Evolutionary conservation across 345 rosid genomes (phyloP).

Genomic region (Syzygium aromaticum): DNA sequence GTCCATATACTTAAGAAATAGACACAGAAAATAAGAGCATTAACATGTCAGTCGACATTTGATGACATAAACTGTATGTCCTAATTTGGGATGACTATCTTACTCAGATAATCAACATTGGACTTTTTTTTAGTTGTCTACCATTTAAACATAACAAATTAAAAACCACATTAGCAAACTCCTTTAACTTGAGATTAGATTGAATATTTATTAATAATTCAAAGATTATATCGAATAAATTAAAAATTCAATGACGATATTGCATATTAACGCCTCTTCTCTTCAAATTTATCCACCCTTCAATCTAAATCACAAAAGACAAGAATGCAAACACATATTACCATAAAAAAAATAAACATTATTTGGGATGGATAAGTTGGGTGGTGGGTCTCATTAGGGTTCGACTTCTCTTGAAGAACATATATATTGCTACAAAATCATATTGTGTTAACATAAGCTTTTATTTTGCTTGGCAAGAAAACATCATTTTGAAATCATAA

Average conservation of each 20-base stretch:
- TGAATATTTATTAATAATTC: fast-evolving
- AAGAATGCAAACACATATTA: background rate
- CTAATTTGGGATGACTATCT: background rate
- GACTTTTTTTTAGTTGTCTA: background rate
- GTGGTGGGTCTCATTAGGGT: background rate
- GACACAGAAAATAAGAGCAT: too few relatives aligned
- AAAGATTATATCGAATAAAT: fast-evolving
- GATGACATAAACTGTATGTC: background rate
- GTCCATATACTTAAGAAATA: background rate
- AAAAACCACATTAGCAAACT: fast-evolving
- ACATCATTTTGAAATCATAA: background rate
- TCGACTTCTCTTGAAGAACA: background rate
- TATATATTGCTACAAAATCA: too few relatives aligned
- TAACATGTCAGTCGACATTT: background rate
- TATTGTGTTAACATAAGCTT: background rate
- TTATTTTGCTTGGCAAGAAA: background rate
- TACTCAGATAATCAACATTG: background rate
- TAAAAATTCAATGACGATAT: fast-evolving
- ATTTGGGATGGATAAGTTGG: background rate
- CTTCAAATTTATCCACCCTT: background rate
- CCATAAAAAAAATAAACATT: background rate
- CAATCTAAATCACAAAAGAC: background rate
- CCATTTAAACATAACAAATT: fast-evolving
- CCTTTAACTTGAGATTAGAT: fast-evolving
- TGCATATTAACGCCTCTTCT: background rate